phyloP scores from a whole-genome alignment of 495 filamentous ascomycete genomes.

The Neurospora sp. region DNA sequence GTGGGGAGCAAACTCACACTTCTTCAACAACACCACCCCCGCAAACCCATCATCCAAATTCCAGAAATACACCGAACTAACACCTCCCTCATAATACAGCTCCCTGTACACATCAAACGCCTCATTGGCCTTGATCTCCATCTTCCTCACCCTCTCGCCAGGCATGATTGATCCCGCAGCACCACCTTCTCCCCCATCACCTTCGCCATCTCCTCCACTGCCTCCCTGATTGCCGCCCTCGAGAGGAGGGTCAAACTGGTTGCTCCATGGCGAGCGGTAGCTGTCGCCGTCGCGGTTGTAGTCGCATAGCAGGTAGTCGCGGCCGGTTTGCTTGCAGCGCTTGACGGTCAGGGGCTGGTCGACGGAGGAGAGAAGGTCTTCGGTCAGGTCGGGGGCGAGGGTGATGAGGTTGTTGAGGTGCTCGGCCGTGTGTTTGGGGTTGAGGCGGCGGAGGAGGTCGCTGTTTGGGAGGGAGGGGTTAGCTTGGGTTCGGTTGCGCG shows the following conservation, averaged over 20 bases:
- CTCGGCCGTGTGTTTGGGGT: slow-evolving; percentile 76
- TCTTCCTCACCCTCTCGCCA: slow-evolving; percentile 77
- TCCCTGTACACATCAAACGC: slow-evolving; percentile 96
- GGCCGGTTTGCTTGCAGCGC: slow-evolving; percentile 75
- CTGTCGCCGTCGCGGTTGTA: slow-evolving; percentile 99
- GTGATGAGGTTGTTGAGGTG: slow-evolving; percentile 80
- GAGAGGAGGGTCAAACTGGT: slow-evolving; percentile 88
- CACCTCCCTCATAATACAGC: slow-evolving; percentile 95
- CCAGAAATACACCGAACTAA: slow-evolving; percentile 95
- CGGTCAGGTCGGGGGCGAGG: slow-evolving; percentile 82
- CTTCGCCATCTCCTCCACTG: slow-evolving; percentile 24
- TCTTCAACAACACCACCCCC: slow-evolving; percentile 90
- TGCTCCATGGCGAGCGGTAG: slow-evolving; percentile 95
- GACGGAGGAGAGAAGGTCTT: slow-evolving; percentile 95
- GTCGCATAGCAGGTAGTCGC: slow-evolving; percentile 97
- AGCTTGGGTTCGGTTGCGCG: background rate
- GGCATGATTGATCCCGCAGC: slow-evolving; percentile 51
- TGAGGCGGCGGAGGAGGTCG: slow-evolving; percentile 95
- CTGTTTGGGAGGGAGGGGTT: slow-evolving; percentile 33
- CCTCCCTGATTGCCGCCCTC: slow-evolving; percentile 35
- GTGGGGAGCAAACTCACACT: slow-evolving; percentile 46
- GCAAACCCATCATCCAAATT: slow-evolving; percentile 98
- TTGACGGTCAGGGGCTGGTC: slow-evolving; percentile 87
- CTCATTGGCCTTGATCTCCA: slow-evolving; percentile 89
- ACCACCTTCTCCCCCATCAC: slow-evolving; percentile 37